phyloP scores from a whole-genome alignment of 441 rosid genomes.

The Euphorbia corollata region DNA sequence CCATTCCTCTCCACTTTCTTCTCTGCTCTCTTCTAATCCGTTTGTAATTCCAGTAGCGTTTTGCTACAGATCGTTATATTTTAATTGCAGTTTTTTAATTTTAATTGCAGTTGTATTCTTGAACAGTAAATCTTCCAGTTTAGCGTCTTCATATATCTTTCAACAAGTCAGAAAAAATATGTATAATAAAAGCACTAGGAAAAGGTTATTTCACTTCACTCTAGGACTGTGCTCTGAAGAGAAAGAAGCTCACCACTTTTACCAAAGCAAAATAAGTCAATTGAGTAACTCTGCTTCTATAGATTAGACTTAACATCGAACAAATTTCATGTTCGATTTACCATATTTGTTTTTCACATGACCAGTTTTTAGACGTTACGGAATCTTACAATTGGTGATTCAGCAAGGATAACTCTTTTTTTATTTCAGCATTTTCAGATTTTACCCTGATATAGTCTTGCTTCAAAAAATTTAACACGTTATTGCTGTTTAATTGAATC shows the following conservation, averaged over 20 bases:
- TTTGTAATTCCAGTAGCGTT: too few species aligned
- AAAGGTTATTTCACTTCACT: background rate
- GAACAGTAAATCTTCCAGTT: constrained; percentile 6
- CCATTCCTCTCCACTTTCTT: too few species aligned
- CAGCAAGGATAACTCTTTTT: background rate
- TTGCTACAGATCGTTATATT: too few species aligned
- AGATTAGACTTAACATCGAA: background rate
- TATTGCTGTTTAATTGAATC: background rate
- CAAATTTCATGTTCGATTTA: background rate
- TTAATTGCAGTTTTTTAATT: background rate
- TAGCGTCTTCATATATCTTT: background rate
- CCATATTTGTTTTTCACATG: background rate
- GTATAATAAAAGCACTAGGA: background rate
- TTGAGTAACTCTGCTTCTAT: background rate
- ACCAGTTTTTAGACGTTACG: background rate
- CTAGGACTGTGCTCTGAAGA: background rate
- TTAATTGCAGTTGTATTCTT: background rate
- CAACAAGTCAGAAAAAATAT: background rate
- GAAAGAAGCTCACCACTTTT: background rate
- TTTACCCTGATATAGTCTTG: constrained; percentile 1
- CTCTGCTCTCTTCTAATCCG: too few species aligned
- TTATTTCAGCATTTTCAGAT: background rate
- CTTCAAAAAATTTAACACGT: constrained; percentile 5
- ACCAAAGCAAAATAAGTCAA: background rate
- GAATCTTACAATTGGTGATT: background rate